Percentiles rank a stretch among this genome's conserved stretches.
These are phyloP conservation scores for Panaeolus papilionaceus DNA, from an alignment of 768 basidiomycete genomes.

Conservation along the genomic window DNA sequence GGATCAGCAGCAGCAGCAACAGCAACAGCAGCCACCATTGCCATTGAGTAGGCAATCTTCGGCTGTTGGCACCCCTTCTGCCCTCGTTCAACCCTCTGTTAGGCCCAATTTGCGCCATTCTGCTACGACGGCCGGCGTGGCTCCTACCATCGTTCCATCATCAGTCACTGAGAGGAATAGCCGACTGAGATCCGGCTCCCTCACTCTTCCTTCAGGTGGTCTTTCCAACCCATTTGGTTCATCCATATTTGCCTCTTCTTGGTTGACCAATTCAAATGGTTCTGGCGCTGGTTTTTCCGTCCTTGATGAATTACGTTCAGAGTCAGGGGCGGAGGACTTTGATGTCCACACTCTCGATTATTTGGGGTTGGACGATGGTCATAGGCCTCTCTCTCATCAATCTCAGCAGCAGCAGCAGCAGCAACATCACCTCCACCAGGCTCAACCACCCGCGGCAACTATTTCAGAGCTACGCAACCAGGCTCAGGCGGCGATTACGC, in stretches of 20 bases:
- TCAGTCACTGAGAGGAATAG: constrained; percentile 71
- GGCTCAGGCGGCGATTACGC: constrained; percentile 89
- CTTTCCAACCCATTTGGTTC: constrained; percentile 86
- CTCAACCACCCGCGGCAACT: constrained; percentile 81
- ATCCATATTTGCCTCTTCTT: constrained; percentile 89
- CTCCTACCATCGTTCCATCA: constrained; percentile 59
- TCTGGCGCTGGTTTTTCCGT: constrained; percentile 63
- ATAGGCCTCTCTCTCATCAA: constrained; percentile 38
- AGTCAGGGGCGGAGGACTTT: constrained; percentile 82
- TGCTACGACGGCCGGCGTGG: constrained; percentile 56
- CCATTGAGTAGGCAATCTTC: constrained; percentile 46
- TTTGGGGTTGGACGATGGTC: constrained; percentile 83
- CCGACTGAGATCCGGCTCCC: constrained; percentile 90
- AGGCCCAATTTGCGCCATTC: constrained; percentile 78
- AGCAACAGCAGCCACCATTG: constrained; percentile 29
- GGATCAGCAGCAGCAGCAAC: constrained; percentile 38
- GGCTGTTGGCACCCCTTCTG: constrained; percentile 37
- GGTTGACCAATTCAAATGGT: constrained; percentile 73
- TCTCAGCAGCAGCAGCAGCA: not conserved
- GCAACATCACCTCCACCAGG: constrained; percentile 42
- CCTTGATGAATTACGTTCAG: constrained; percentile 83
- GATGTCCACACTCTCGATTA: constrained; percentile 96
- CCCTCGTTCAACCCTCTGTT: constrained; percentile 25
- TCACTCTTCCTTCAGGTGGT: constrained; percentile 82
- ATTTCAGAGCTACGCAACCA: constrained; percentile 89